Percentiles rank a stretch among this genome's conserved stretches.
Evolutionary conservation across 768 basidiomycete genomes (phyloP).

Genomic region (Paxillus involutus): DNA sequence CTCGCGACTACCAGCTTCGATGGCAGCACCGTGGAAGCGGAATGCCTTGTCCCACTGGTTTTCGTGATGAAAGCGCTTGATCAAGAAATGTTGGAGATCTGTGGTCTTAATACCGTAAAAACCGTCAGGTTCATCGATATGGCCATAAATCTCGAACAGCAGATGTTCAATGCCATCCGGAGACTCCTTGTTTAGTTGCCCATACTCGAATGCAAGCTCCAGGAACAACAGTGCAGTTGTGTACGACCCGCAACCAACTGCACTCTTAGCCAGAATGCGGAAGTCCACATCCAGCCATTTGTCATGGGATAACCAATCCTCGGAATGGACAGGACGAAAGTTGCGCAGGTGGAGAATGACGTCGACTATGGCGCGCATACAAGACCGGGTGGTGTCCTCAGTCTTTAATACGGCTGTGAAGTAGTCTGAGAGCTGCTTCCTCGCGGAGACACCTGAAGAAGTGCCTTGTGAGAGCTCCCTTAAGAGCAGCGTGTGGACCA

Average conservation of each 20-base stretch:
- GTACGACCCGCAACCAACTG: constrained; percentile 78
- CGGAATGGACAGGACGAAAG: constrained; percentile 43
- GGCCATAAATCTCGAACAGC: constrained; percentile 89
- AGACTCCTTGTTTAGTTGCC: constrained; percentile 26
- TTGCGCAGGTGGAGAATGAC: constrained; percentile 79
- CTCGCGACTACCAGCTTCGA: constrained; percentile 58
- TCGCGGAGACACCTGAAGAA: constrained; percentile 1
- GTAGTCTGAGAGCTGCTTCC: constrained; percentile 23
- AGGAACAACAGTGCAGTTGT: constrained; percentile 89
- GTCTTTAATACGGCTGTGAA: constrained; percentile 25
- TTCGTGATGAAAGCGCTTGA: constrained; percentile 90
- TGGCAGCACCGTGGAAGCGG: constrained; percentile 80
- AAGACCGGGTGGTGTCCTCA: constrained; percentile 42
- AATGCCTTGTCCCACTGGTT: constrained; percentile 92
- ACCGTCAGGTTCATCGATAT: constrained; percentile 97
- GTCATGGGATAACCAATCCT: constrained; percentile 55
- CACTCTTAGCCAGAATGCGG: constrained; percentile 65
- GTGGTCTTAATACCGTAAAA: constrained; percentile 90
- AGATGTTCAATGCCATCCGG: constrained; percentile 55
- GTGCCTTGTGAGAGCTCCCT: constrained; percentile 15
- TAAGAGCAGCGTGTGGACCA: constrained; percentile 69
- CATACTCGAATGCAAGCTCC: constrained; percentile 69
- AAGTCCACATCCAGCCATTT: constrained; percentile 84
- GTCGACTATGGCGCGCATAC: constrained; percentile 61
- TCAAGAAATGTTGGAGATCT: constrained; percentile 76